Evolutionary conservation across 2,329 filamentous ascomycete genomes (phyloP).

Genomic region (Chalara sp.): DNA sequence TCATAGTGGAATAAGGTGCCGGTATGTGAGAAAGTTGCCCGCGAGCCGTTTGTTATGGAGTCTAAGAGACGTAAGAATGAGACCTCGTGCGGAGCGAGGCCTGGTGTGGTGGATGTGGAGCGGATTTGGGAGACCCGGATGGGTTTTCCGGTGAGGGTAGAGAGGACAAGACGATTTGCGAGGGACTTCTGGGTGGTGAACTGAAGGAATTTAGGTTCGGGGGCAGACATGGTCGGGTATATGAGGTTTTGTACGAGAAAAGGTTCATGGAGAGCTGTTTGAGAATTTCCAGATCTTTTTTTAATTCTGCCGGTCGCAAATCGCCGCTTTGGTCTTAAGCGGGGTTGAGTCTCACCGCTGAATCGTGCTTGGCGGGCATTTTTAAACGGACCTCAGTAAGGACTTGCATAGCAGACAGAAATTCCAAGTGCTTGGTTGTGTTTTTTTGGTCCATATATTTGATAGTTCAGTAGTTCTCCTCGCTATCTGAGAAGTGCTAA

Average conservation of each 20-base stretch:
- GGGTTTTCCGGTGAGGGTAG: conserved; percentile 83
- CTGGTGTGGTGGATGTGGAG: conserved; percentile 74
- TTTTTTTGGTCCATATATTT: too few relatives aligned
- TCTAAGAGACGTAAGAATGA: conserved; percentile 94
- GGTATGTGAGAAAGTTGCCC: conserved; percentile 93
- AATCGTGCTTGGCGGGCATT: too few relatives aligned
- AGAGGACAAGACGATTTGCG: conserved; percentile 75
- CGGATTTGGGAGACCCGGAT: conserved; percentile 94
- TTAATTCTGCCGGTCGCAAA: background rate
- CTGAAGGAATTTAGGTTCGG: conserved; percentile 46
- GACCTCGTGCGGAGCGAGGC: conserved; percentile 86
- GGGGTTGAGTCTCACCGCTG: too few relatives aligned
- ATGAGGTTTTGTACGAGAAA: background rate
- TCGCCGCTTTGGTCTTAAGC: background rate
- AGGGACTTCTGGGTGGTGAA: conserved; percentile 84
- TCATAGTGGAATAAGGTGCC: conserved; percentile 90
- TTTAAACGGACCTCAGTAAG: too few relatives aligned
- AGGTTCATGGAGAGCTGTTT: background rate
- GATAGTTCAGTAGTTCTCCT: too few relatives aligned
- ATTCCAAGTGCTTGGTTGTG: too few relatives aligned
- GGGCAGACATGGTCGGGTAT: conserved; percentile 22
- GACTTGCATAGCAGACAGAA: too few relatives aligned
- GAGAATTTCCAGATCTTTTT: background rate
- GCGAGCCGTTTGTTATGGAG: conserved; percentile 87
- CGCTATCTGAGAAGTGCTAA: too few relatives aligned